Conservation (phyloP, 2,329 filamentous ascomycete species). For the Penicillium sp. region DNA sequence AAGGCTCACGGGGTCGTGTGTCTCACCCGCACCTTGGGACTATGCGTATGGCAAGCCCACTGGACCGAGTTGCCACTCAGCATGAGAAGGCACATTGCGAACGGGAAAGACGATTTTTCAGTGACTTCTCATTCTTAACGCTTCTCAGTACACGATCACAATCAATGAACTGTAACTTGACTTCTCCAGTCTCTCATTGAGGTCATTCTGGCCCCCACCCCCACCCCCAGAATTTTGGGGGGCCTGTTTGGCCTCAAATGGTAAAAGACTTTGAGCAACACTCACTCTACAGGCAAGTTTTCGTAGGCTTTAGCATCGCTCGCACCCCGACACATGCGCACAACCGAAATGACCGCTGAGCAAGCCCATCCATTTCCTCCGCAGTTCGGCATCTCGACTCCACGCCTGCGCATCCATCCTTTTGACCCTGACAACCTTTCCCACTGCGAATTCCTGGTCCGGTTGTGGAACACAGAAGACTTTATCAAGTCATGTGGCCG, state of each 20-base stretch:
- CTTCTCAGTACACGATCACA: background rate
- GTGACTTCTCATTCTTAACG: no score
- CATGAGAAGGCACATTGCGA: background rate
- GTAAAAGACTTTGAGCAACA: no score
- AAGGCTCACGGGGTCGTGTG: background rate
- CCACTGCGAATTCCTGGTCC: constrained; percentile 24
- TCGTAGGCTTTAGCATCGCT: background rate
- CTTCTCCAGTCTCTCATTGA: background rate
- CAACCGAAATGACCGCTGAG: background rate
- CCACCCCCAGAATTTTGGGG: background rate
- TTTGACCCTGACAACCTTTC: constrained; percentile 16
- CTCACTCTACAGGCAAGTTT: background rate
- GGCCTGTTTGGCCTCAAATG: background rate
- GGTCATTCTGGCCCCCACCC: constrained; percentile 1
- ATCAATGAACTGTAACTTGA: background rate
- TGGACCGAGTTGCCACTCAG: background rate
- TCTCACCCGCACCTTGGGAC: background rate
- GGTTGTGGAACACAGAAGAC: constrained; percentile 28
- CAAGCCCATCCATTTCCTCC: constrained; percentile 12
- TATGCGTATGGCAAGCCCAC: background rate
- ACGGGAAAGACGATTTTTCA: no score
- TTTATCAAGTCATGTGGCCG: constrained; percentile 19
- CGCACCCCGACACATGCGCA: background rate
- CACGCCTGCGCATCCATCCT: constrained; percentile 24
- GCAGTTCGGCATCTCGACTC: constrained; percentile 20